Base-by-base conservation (phyloP, 768 basidiomycete species). In the Podaxis sp. region DNA sequence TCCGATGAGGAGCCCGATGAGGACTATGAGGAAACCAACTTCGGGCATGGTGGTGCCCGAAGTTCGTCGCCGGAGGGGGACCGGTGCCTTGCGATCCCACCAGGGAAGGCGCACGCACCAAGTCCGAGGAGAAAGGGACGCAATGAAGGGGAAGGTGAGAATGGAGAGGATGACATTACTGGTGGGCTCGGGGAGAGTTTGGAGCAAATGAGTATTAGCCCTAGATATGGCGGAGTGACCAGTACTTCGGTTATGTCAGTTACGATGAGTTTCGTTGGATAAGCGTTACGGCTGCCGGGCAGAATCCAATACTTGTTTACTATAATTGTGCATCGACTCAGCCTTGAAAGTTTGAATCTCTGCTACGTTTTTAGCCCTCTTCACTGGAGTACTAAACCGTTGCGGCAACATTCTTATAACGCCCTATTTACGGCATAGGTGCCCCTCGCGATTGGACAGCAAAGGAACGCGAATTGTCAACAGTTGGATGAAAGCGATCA, bases 191-290 rank as follows among this genome's bases (percentile, higher is more conserved):
- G 87, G 7, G 78, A 78, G 65, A 90, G 89, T 3, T 84, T 94
- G 65, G 89, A 83, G 8, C 87, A 84, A 36, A 93, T 94, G 91
- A 93, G 90, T 67, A 94, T 94, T 66, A 93, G 92, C 67, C 92
- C 92, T 64, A 66, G 67, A 17, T 61, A 66, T 57, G 70, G 66
- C 6, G 58, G 69, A 46, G 64, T 71, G 60, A 53, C 58, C 37
- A 51, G 57, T 53, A 64, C 44, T 17, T 55, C 38, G 33, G 57
- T 26, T 17, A 58, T 60, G 33, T 62, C 65, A n/a, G 38, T 57
- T 52, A 44, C 59, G 22, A 48, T 62, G 61, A 24, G 30, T n/a
- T 48, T 10, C 10, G 48, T 38, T 17, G 37, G 33, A 56, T 44
- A 13, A 56, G 28, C 2, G 15, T 56, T 46, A 17, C 15, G 24